Evolutionary conservation across 2,329 filamentous ascomycete genomes (phyloP), one percentile per base, ranked within the genome.

Genomic region (Ophiostoma himal-ulmi): DNA sequence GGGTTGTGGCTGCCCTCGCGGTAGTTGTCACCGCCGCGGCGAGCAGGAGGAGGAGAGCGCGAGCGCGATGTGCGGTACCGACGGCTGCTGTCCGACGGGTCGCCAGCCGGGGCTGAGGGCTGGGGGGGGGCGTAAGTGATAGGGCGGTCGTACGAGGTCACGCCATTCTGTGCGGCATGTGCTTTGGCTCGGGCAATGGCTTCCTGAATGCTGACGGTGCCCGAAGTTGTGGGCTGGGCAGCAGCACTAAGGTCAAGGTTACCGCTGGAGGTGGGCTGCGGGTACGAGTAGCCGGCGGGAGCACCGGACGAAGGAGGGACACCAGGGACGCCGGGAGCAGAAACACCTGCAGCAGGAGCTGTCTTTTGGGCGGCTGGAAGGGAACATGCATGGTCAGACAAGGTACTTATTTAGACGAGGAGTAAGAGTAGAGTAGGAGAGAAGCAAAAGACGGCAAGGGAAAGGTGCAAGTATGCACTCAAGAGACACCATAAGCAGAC

Each of bases 171-270:
- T 39, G 91, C 88, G 57, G 93, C 92, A 78, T 91, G 92, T 60
- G 89, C 91, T 78, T 91, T 91, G 66, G 92, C 93, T 78, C 93
- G 92, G 54, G 93, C 91, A 75, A 96, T 89, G 67, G 92, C 91
- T 78, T 96, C 92, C 71, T 90, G 87, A 74, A 96, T 89, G 79
- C 89, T 94, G 75, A 96, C 89, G 26, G 90, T 92, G 71, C 93
- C 93, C 39, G 91, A 91, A 77, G 86, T 92, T 70, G 90, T 86
- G 5, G 93, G 92, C 76, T 91, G 91, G 77, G 95, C 92, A 10
- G 71, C 70, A 14, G 87, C 85, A 80, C 90, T 94, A 69, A 96
- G 81, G 77, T 96, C 92, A 73, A 96, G 83, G 75, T 87, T 93
- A 68, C 92, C 92, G 71, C 90, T 91, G 70, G 85, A 85, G 6